A percentile compares a stretch with the other conserved stretches of the same genome.
These are phyloP conservation scores for Lepidium campestre DNA, from an alignment of 441 rosid species.

Conservation along the genomic window DNA sequence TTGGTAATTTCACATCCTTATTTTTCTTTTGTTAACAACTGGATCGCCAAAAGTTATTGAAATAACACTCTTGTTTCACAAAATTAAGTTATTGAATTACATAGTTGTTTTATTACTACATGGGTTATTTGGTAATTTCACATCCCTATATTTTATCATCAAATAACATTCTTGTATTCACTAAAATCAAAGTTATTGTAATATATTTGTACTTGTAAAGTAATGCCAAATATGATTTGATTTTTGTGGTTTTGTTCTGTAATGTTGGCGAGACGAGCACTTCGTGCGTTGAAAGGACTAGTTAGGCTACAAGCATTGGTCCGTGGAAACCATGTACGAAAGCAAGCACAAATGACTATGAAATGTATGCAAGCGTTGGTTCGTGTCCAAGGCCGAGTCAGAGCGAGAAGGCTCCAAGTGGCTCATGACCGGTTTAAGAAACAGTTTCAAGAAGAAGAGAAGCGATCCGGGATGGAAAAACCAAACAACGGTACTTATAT, in stretches of 20 bases:
- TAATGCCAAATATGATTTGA: not conserved
- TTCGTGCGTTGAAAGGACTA: slow-evolving; percentile 85
- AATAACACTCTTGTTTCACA: not conserved
- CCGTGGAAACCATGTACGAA: slow-evolving; percentile 90
- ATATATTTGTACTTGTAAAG: not conserved
- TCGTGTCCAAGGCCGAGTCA: slow-evolving; percentile 83
- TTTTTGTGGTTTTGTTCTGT: not conserved
- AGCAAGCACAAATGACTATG: slow-evolving; percentile 98
- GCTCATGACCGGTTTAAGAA: slow-evolving; percentile 43
- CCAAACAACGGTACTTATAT: not conserved
- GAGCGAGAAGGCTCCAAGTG: slow-evolving; percentile 67
- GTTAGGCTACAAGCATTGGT: slow-evolving; percentile 93
- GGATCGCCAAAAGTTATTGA: too few species aligned
- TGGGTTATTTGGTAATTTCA: slow-evolving; percentile 72
- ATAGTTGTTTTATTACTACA: slow-evolving; percentile 32
- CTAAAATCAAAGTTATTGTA: not conserved
- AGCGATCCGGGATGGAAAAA: slow-evolving; percentile 20
- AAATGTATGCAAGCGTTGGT: slow-evolving; percentile 96
- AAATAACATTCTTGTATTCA: not conserved
- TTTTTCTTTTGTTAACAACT: not conserved
- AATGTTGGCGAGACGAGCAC: slow-evolving; percentile 79
- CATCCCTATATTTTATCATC: not conserved
- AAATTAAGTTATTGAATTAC: too few species aligned
- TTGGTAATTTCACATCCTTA: slow-evolving; percentile 39
- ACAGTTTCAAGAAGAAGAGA: slow-evolving; percentile 27